Evolutionary conservation across 2,329 filamentous ascomycete species (phyloP), one percentile per base, ranked within the genome.

Genomic region (Epichloe sylvatica): DNA sequence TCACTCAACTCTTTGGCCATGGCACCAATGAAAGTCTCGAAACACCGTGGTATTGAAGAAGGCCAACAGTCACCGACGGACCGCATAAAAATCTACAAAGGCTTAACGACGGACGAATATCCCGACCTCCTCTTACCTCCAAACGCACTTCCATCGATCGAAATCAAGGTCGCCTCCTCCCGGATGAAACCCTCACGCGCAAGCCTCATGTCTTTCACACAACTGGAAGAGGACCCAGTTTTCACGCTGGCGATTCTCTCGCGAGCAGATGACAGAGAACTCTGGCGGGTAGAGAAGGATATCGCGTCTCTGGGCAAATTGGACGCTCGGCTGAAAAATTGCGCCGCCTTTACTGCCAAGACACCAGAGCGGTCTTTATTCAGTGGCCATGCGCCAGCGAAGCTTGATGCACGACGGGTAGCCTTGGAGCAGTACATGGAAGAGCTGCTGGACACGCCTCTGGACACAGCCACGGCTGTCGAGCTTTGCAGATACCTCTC

Each of bases 261-360:
- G 9, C 81, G 90, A 49, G 83, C 81, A 0, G 81, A 88, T 53
- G 72, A 78, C 3, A 78, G 76, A 49, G 91, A 97, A 63, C 72
- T 98, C 11, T 97, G 92, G 91, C 81, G 91, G 33, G 80, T 95
- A 6, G 92, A 98, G 67, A 98, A 98, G 66, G 88, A 94, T 53
- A 85, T 86, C 3, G 71, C 78, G 13, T 88, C 91, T 30, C 71
- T 98, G 30, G 77, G 80, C n/a, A 81, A 83, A 55, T 73, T 98
- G 36, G 91, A 97, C 62, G 77, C 86, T 50, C 80, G 86, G 51
- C 68, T 98, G 53, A 90, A 86, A 64, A 80, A 85, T 50, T 78
- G 83, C 43, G 69, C 78, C n/a, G 69, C 75, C 6, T 89, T 94
- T 59, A 78, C 77, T 11, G 84, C 82, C 11, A 88, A 73, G 62